Conservation (phyloP, 2,329 filamentous ascomycete genomes). For the Stagonosporopsis chrysanthemi region DNA sequence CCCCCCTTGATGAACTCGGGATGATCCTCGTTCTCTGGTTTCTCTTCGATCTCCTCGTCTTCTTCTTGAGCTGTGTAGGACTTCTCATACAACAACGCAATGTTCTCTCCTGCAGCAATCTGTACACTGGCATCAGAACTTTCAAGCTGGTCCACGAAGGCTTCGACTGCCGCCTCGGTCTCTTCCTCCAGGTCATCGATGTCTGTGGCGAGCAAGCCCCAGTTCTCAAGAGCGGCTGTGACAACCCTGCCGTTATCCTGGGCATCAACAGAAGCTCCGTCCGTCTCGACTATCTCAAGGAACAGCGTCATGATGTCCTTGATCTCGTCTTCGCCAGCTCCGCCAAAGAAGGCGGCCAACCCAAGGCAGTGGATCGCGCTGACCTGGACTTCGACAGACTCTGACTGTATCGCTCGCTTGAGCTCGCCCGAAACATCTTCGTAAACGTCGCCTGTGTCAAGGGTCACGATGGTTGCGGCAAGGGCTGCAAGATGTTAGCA, state of each 20-base stretch:
- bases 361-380: slow-evolving; percentile 77
- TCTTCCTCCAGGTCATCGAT: slow-evolving; percentile 76
- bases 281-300: slow-evolving; percentile 79
- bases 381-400: slow-evolving; percentile 69
- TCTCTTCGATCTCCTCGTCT: slow-evolving; percentile 60
- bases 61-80: slow-evolving; percentile 66
- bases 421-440: slow-evolving; percentile 66
- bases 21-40: slow-evolving; percentile 58
- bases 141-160: slow-evolving; percentile 85
- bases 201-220: slow-evolving; percentile 81
- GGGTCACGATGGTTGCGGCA: slow-evolving; percentile 72
- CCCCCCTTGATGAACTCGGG: slow-evolving; percentile 40
- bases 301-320: slow-evolving; percentile 77
- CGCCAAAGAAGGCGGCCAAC: slow-evolving; percentile 77
- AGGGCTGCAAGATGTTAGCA: slow-evolving; percentile 59
- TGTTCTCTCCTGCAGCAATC: slow-evolving; percentile 78
- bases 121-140: slow-evolving; percentile 76
- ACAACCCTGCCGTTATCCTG: slow-evolving; percentile 75
- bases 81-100: slow-evolving; percentile 83
- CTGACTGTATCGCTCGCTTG: slow-evolving; percentile 70
- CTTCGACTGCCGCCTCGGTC: slow-evolving; percentile 76
- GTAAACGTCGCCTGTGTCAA: slow-evolving; percentile 70
- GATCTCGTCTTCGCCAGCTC: slow-evolving; percentile 71
- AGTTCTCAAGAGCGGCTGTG: slow-evolving; percentile 76
- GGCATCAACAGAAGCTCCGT: slow-evolving; percentile 76